Evolutionary conservation across 805 yeast genomes (phyloP), one percentile per base, ranked within the genome.

Genomic region (Ogataea degrootiae): DNA sequence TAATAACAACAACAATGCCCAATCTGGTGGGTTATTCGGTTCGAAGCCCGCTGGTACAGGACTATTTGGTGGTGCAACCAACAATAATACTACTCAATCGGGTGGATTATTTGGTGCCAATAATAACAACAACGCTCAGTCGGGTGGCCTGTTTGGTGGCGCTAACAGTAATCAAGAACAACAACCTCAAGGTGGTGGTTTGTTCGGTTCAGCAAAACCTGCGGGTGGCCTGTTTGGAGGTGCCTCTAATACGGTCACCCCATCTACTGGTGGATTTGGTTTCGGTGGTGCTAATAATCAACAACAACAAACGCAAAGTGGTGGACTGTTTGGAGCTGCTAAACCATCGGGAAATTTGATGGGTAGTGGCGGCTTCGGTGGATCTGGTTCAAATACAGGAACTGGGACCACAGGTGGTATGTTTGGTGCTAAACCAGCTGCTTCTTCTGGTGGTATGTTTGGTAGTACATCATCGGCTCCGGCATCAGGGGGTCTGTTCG

Each of bases 141-240:
- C 65, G 11, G 66, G 68, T 19, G 68, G 71, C 4, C 49, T 67
- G 19, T 71, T 72, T 51, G 63, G 65, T 33, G 52, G 51, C 12
- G 37, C 52, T 37, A 47, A 47, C 43, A 56, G 49, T 46, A 56
- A 52, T 35, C 59, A 59, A 16, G 51, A 51, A 33, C 44, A 41
- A 36, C 47, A 56, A 42, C 42, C 51, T 9, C 31, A 26, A 26
- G 31, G 31, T 14, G 63, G 65, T 12, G 70, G 69, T 1, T 46
- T 63, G 29, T 66, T 66, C 49, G 74, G 73, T 16, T 58, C 58
- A 16, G 58, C 57, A 42, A 60, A 51, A 52, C 49, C 60, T 46
- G 51, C 57, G 1, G 71, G 72, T 16, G 75, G 76, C 1, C 47
- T 72, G 37, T 74, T 74, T 56, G 77, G 76, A 16, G 74, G 75